These are phyloP conservation scores for Pisolithus orientalis DNA, from an alignment of 768 basidiomycete genomes.

Conservation along the genomic window DNA sequence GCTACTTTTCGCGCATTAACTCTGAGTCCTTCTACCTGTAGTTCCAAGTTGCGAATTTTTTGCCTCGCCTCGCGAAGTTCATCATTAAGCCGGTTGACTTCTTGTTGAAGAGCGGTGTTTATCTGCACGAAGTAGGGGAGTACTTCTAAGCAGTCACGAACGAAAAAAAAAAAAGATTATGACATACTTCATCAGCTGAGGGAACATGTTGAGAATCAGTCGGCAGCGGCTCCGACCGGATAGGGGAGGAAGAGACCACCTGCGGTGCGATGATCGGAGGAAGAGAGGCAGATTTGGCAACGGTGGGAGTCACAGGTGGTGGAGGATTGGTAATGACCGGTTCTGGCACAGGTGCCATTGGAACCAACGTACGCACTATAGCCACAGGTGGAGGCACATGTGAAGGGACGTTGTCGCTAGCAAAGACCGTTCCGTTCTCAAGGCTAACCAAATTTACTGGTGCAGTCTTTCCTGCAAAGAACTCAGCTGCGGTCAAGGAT, in stretches of 20 bases:
- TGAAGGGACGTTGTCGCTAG: constrained; percentile 19
- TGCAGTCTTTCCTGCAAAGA: constrained; percentile 79
- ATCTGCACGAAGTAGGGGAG: constrained; percentile 3
- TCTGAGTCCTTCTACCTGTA: constrained; percentile 71
- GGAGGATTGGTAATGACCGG: constrained; percentile 17
- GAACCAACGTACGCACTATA: constrained; percentile 13
- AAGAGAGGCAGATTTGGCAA: constrained; percentile 28
- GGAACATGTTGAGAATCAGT: neutral
- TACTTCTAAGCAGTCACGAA: neutral
- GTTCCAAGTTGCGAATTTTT: constrained; percentile 76
- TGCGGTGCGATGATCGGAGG: constrained; percentile 12
- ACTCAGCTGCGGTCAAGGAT: constrained; percentile 75
- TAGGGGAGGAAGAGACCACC: constrained; percentile 4
- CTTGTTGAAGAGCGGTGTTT: constrained; percentile 34
- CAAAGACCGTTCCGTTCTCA: constrained; percentile 53
- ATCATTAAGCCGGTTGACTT: constrained; percentile 54
- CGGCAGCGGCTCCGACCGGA: constrained; percentile 12
- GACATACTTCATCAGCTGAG: constrained; percentile 26
- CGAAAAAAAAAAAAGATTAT: constrained; percentile 1
- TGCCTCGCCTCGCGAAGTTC: constrained; percentile 77
- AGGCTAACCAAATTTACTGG: constrained; percentile 77
- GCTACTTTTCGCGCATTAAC: constrained; percentile 76
- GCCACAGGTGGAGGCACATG: constrained; percentile 21
- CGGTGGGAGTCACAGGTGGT: constrained; percentile 12
- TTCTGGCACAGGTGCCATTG: constrained; percentile 28